Base-by-base conservation (phyloP, 108 stramenopile species). In the Nitzschia sp. region DNA sequence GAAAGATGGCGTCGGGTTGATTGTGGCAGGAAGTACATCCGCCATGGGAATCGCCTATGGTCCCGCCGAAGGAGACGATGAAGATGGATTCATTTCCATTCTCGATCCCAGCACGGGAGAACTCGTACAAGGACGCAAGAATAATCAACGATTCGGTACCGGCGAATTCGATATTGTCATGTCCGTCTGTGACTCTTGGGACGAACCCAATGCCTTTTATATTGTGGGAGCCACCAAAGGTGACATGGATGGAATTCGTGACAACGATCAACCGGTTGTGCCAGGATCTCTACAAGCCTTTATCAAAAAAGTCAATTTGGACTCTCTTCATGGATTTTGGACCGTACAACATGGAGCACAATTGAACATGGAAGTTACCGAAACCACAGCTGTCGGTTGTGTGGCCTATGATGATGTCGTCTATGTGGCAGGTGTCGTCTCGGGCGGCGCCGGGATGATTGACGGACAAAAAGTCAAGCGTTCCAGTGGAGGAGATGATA, bases 181-280 rank as follows among this genome's bases (percentile, higher is more conserved):
- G 26, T 18, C 24, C 29, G 25, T 68, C 25, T 68, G 67, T 36
- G 48, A 68, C 36, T 54, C 55, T 56, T 55, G 54, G 13, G 42
- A 24, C 23, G 67, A 68, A 0, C 36, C 54, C n/a, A 15, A 33
- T 11, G n/a, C 13, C 17, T 72, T 57, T 46, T 72, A 64, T 25
- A 28, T 72, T 3, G 71, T 72, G 2, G 71, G 71, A 46, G 63
- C 42, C 19, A 72, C 71, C n/a, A 38, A 57, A 28, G 71, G 71
- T 4, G 21, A 13, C 21, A 28, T 31, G 8, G 42, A 29, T 56
- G n/a, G 30, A 0, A 19, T 28, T 18, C 6, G 29, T n/a, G 1
- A n/a, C 3, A 27, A 15, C 11, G 15, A 18, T 13, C 1, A 13
- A 19, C 17, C 33, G 23, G 17, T 54, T 49, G 49, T 46, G 23